Evolutionary conservation across 2,329 filamentous ascomycete genomes (phyloP).

Genomic region (Bipolaris gigantea): DNA sequence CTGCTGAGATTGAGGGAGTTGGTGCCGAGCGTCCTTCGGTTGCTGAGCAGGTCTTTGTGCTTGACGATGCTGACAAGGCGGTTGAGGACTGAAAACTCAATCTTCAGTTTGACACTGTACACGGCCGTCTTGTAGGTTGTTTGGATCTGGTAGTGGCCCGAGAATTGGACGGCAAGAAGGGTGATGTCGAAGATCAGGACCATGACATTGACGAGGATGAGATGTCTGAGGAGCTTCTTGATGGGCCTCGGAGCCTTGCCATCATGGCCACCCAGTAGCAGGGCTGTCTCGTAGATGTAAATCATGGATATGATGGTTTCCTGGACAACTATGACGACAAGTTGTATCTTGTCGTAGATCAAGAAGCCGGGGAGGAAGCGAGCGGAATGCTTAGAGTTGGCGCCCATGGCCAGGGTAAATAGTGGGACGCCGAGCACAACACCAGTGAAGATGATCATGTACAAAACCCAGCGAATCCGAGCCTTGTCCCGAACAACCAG

Average conservation of each 20-base stretch:
- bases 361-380: slow-evolving; percentile 36
- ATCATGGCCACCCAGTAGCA: slow-evolving; percentile 8
- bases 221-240: slow-evolving; percentile 18
- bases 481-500: slow-evolving; percentile 50
- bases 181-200: slow-evolving; percentile 45
- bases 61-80: slow-evolving; percentile 13
- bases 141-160: slow-evolving; percentile 44
- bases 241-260: slow-evolving; percentile 1
- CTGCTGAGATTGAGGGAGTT: background rate
- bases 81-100: slow-evolving; percentile 58
- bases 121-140: slow-evolving; percentile 45
- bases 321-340: slow-evolving; percentile 42
- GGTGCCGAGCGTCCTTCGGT: background rate
- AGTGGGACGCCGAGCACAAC: slow-evolving; percentile 40
- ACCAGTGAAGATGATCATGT: slow-evolving; percentile 59
- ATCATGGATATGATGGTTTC: slow-evolving; percentile 28
- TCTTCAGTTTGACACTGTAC: slow-evolving; percentile 52
- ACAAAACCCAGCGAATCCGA: slow-evolving; percentile 52
- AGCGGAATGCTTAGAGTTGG: slow-evolving; percentile 44
- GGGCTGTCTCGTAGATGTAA: slow-evolving; percentile 20
- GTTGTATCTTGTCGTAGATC: slow-evolving; percentile 43
- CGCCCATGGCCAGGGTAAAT: slow-evolving; percentile 56
- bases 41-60: slow-evolving; percentile 1
- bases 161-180: slow-evolving; percentile 45
- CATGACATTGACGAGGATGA: slow-evolving; percentile 44